Base-by-base conservation (phyloP, 2,329 filamentous ascomycete genomes). In the Graphiopsis chlorocephala region DNA sequence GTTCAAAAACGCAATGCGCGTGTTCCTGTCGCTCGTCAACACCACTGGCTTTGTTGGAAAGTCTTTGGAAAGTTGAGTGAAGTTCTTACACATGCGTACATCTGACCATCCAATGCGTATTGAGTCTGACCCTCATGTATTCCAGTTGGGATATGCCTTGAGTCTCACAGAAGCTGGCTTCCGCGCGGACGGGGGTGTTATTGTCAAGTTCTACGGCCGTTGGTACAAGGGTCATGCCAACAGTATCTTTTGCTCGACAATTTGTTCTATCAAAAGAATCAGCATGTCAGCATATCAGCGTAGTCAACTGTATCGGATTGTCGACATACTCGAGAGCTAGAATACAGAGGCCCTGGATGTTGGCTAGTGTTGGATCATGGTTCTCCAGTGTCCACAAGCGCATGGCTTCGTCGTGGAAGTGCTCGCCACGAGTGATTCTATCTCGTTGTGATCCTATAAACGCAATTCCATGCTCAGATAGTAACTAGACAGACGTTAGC, bases 351-450 rank as follows among this genome's bases (percentile, higher is more conserved):
- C 64, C 66, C 62, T 68, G 66, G 1, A 63, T 61, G 23, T 63
- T 68, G 29, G 62, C 53, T 8, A 68, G 26, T 25, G 48, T 60
- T 3, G 66, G 42, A n/a, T 62, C 42, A 20, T 47, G 25, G 20
- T 57, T 20, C 23, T 68, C 66, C 4, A 64, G 57, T 0, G 58
- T 29, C 65, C 61, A 66, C 15, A 68, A 12, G 14, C 62, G 62
- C 23, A 68, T 47, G 3, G 66, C 65, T 57, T 68, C 64, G 6
- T 68, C 58, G 47, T 66, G 66, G 33, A 66, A 68, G 29, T 63
- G 61, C 35, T 59, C 31, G 7, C 66, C 66, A 2, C 66, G 64
- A 33, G 64, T 59, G n/a, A 68, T 55, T 14, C 65, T 17, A 17
- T 68, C 64, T 29, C 47, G 38, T 38, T 52, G 33, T 5, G 23